These are phyloP conservation scores for Plasmodium cynomolgi DNA, from an alignment of 169 alveolate species.

Conservation along the genomic window DNA sequence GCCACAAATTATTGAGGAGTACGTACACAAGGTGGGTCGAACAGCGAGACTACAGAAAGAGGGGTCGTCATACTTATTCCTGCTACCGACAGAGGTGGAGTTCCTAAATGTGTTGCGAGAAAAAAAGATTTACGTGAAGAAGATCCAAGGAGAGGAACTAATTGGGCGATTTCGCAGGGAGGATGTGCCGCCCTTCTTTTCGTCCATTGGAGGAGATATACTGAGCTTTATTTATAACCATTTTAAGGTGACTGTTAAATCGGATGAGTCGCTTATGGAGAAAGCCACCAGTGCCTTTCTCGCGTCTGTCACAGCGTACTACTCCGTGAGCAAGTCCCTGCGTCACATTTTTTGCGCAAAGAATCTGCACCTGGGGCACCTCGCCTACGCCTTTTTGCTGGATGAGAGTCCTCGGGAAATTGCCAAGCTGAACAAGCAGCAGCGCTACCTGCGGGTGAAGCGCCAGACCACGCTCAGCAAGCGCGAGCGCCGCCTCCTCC, in stretches of 20 bases:
- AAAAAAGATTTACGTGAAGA: slow-evolving; percentile 24
- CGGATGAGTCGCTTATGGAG: slow-evolving; percentile 15
- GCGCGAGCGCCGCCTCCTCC: slow-evolving; percentile 15
- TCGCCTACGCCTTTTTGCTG: slow-evolving; percentile 27
- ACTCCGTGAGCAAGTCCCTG: slow-evolving; percentile 17
- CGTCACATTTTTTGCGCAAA: slow-evolving; percentile 20
- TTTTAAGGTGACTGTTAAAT: slow-evolving; percentile 20
- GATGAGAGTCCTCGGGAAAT: slow-evolving; percentile 37
- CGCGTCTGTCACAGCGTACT: slow-evolving; percentile 20
- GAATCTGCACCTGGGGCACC: slow-evolving; percentile 38
- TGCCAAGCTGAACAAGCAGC: slow-evolving; percentile 5
- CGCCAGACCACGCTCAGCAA: not conserved
- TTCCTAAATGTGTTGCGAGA: slow-evolving; percentile 7
- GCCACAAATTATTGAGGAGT: slow-evolving; percentile 93
- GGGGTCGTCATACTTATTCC: slow-evolving; percentile 80
- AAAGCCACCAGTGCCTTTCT: slow-evolving; percentile 28
- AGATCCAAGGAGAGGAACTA: not conserved
- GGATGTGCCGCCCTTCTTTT: slow-evolving; percentile 10
- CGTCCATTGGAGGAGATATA: slow-evolving; percentile 42
- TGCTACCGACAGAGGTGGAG: slow-evolving; percentile 75
- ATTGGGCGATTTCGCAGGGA: slow-evolving; percentile 2
- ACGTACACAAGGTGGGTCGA: slow-evolving; percentile 96
- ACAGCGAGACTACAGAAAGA: slow-evolving; percentile 92
- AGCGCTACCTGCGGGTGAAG: slow-evolving; percentile 1
- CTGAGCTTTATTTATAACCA: slow-evolving; percentile 32